phyloP scores from a whole-genome alignment of 176 grass and related monocot species.

The Zoysia pacifica region DNA sequence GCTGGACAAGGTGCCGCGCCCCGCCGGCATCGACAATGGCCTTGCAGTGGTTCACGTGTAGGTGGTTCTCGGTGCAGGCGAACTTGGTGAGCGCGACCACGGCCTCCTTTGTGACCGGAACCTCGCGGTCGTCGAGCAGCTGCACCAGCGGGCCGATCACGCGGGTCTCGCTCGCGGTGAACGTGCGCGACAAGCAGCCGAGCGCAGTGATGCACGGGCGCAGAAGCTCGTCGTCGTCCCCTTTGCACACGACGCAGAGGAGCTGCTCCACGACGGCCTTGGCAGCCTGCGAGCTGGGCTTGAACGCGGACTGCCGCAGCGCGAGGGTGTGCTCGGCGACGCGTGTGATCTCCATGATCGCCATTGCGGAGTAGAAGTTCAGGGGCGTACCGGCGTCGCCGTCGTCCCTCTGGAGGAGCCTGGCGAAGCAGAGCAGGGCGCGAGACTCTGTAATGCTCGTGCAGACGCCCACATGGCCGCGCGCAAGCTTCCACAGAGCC shows the following conservation, averaged over 20 bases:
- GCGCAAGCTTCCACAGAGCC: constrained; percentile 73
- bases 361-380: constrained; percentile 72
- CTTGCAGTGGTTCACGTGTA: constrained; percentile 72
- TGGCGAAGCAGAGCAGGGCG: constrained; percentile 87
- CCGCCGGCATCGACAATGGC: constrained; percentile 73
- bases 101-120: constrained; percentile 57
- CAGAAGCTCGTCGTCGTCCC: constrained; percentile 58
- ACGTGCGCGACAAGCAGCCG: constrained; percentile 80
- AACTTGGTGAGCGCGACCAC: constrained; percentile 89
- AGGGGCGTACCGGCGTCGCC: constrained; percentile 47
- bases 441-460: constrained; percentile 87
- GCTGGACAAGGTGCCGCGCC: constrained; percentile 71
- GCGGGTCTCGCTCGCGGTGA: constrained; percentile 80
- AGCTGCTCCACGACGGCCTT: constrained; percentile 82
- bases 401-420: constrained; percentile 63
- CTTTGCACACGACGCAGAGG: constrained; percentile 55
- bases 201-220: constrained; percentile 66
- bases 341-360: constrained; percentile 80
- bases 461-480: constrained; percentile 58
- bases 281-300: constrained; percentile 58
- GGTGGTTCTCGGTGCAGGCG: constrained; percentile 72
- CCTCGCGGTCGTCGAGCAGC: constrained; percentile 79
- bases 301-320: constrained; percentile 84
- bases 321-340: constrained; percentile 74
- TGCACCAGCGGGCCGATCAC: constrained; percentile 75